These are phyloP conservation scores for Endotrypanum monterogeii DNA, from an alignment of 208 protist genomes.

Conservation along the genomic window DNA sequence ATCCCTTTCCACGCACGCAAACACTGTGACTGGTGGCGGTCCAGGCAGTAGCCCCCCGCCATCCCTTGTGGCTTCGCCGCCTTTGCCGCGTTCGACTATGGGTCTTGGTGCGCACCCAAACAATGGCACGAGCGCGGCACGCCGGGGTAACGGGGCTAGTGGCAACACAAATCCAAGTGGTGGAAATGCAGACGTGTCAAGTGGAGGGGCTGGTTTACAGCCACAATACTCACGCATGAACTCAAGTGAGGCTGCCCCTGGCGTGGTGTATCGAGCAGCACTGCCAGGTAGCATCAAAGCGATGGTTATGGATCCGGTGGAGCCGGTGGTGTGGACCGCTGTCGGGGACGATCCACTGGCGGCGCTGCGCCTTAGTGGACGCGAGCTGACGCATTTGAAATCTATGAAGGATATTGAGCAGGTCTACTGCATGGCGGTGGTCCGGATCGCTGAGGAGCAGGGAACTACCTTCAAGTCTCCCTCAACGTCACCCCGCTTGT, in stretches of 20 bases:
- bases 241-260: slow-evolving; percentile 29
- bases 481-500: slow-evolving; percentile 5
- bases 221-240: slow-evolving; percentile 32
- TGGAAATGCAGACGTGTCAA: slow-evolving; percentile 5
- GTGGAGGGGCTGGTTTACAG: neutral
- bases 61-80: neutral
- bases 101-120: neutral
- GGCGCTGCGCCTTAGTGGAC: slow-evolving; percentile 59
- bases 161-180: slow-evolving; percentile 8
- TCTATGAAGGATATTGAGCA: slow-evolving; percentile 67
- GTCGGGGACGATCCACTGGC: slow-evolving; percentile 79
- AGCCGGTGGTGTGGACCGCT: slow-evolving; percentile 62
- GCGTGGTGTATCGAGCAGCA: slow-evolving; percentile 58
- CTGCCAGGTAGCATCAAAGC: slow-evolving; percentile 46
- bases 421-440: slow-evolving; percentile 84
- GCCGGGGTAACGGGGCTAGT: slow-evolving; percentile 7
- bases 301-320: slow-evolving; percentile 72
- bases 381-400: slow-evolving; percentile 49
- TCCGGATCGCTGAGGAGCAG: slow-evolving; percentile 57
- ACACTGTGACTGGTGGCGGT: neutral
- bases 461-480: slow-evolving; percentile 70
- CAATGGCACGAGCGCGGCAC: neutral
- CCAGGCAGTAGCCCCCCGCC: neutral
- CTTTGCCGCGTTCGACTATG: neutral
- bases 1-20: neutral